Evolutionary conservation across 768 basidiomycete genomes (phyloP).

Genomic region (Collybia nuda): DNA sequence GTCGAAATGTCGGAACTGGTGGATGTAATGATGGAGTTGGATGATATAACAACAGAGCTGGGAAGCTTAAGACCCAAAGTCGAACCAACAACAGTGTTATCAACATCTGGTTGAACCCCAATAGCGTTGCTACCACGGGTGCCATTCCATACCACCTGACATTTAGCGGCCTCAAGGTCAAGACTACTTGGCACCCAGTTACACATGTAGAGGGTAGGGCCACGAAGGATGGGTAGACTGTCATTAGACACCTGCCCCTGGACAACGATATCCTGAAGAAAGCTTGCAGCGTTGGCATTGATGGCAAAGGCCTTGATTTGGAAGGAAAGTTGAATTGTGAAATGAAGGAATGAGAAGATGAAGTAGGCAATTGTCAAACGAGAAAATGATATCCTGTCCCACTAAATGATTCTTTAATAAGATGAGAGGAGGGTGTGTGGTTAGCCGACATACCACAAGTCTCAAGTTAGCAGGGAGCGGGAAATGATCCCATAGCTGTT

Average conservation of each 20-base stretch:
- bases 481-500: conserved; percentile 30
- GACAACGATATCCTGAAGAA: conserved; percentile 49
- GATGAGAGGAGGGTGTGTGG: background rate
- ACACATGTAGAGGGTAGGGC: conserved; percentile 56
- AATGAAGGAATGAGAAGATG: conserved; percentile 64
- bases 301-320: conserved; percentile 67
- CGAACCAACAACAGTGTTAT: conserved; percentile 2
- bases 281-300: conserved; percentile 56
- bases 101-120: conserved; percentile 1
- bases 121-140: conserved; percentile 16
- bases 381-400: conserved; percentile 70
- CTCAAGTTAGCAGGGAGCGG: conserved; percentile 34
- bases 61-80: conserved; percentile 1
- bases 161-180: conserved; percentile 35
- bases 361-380: conserved; percentile 66
- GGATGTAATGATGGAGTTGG: conserved; percentile 9
- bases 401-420: conserved; percentile 36
- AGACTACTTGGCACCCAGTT: conserved; percentile 46
- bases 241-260: conserved; percentile 46
- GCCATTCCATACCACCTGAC: conserved; percentile 58
- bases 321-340: conserved; percentile 63
- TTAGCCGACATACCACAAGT: conserved; percentile 42
- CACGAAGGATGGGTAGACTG: conserved; percentile 52
- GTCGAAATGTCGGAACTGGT: conserved; percentile 7
- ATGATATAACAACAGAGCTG: background rate